Conservation (phyloP, 2,329 filamentous ascomycete species). For the Fusarium solani-melongenae region DNA sequence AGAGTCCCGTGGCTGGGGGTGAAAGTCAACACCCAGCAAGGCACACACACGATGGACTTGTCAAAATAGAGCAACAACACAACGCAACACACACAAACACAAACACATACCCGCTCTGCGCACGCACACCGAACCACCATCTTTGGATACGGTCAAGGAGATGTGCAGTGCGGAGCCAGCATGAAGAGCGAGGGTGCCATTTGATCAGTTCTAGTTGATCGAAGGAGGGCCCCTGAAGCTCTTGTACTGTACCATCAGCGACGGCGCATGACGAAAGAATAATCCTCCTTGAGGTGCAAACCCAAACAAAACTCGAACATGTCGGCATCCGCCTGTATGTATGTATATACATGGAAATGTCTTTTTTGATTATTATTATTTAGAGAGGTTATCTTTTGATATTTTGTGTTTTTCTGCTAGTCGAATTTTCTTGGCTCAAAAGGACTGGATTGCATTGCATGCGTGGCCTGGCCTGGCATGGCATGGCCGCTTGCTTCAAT, state of each 20-base stretch:
- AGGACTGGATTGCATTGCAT: conserved; percentile 35
- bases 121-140: conserved; percentile 18
- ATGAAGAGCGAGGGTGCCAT: conserved; percentile 10
- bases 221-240: neutral
- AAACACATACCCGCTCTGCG: neutral
- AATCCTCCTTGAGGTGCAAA: conserved; percentile 34
- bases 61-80: conserved; percentile 27
- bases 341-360: conserved; percentile 36
- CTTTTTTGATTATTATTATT: conserved; percentile 6
- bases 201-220: conserved; percentile 19
- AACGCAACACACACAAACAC: neutral
- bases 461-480: conserved; percentile 35
- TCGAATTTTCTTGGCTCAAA: conserved; percentile 23
- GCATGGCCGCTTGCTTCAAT: conserved; percentile 25
- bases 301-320: conserved; percentile 30
- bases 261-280: conserved; percentile 37
- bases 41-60: conserved; percentile 10
- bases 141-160: conserved; percentile 15
- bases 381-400: conserved; percentile 24
- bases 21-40: conserved; percentile 6
- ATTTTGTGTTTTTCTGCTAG: conserved; percentile 1
- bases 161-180: conserved; percentile 15
- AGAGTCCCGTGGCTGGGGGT: conserved; percentile 18
- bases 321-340: conserved; percentile 24
- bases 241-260: conserved; percentile 36